Evolutionary conservation across 306 rosid genomes (phyloP), one percentile per base, ranked within the genome.

Genomic region (Lithocarpus polystachyus): DNA sequence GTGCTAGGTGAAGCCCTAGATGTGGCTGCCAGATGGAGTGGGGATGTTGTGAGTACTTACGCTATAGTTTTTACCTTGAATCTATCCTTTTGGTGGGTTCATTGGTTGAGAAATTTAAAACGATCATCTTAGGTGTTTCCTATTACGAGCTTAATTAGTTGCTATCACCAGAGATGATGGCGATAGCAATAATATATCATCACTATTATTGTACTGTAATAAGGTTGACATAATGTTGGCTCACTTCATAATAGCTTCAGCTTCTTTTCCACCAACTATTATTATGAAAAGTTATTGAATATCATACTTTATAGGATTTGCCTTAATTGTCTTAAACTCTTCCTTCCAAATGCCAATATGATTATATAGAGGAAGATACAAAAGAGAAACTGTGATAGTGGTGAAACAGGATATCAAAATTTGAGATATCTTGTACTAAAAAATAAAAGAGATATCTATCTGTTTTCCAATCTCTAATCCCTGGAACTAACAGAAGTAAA

Each of bases 11-110:
- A 92, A 89, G 92, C 96, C 81, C 83, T 95, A 19, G 98, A 95
- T 79, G 91, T 95, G 72, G 98, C 97, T 53, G 96, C 90, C 80
- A 87, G 98, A 89, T 95, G 99, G 99, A 92, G 96, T 84, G 99
- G 99, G 81, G 98, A 95, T 80, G 99, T 95, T 77, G 99, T 95
- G 85, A 95, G 99, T 88, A 62, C 82, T 82, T 74, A 22, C 18
- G 24, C 53, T 79, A 81, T 56, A 67, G 65, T 61, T 75, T 54
- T 76, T 77, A 75, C 76, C 64, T 71, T 40, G 73, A 28, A 53
- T 31, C 45, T 69, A 43, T 71, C 56, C 20, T 72, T 57, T 29
- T 75, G 40, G 53, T 9, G 11, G 45, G 23, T 79, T 37, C 75
- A 69, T 40, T 75, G 60, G 53, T 20, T 37, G 82, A 13, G 37